Evolutionary conservation across 768 basidiomycete species (phyloP).

Genomic region (Leccinum disarticulatum): DNA sequence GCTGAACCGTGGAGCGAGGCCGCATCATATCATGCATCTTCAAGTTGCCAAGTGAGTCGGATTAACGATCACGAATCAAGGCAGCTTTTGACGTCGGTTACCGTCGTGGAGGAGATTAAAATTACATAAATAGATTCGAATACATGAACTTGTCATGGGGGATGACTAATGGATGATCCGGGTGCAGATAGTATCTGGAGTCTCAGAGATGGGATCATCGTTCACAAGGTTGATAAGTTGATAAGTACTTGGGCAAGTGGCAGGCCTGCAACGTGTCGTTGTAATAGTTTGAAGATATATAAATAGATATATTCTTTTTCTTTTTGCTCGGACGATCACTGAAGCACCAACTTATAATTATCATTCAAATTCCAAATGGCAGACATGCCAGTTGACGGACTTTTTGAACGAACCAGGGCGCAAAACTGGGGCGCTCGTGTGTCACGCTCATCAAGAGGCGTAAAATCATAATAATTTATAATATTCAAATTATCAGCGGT

Average conservation of each 20-base stretch:
- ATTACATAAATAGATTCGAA: not conserved
- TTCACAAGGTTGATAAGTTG: too few species aligned
- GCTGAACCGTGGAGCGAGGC: not conserved
- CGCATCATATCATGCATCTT: too few species aligned
- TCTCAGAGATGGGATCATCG: not conserved
- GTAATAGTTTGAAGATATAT: not conserved
- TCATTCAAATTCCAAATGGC: not conserved
- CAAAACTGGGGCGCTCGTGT: not conserved
- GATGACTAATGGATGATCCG: not conserved
- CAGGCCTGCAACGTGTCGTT: not conserved
- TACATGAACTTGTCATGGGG: not conserved
- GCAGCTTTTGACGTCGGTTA: not conserved
- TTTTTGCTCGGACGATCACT: not conserved
- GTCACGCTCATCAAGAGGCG: not conserved
- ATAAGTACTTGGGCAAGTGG: too few species aligned
- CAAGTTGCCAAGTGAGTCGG: not conserved
- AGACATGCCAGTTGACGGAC: not conserved
- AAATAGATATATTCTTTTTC: not conserved
- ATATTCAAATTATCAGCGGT: not conserved
- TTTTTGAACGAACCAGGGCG: not conserved
- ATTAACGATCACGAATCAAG: not conserved
- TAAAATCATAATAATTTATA: too few species aligned
- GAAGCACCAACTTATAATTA: not conserved
- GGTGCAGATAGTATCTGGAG: not conserved
- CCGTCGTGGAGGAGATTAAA: not conserved